Base-by-base conservation (phyloP, 371 early-diverging fungal genomes). In the Rhizopus arrhizus region DNA sequence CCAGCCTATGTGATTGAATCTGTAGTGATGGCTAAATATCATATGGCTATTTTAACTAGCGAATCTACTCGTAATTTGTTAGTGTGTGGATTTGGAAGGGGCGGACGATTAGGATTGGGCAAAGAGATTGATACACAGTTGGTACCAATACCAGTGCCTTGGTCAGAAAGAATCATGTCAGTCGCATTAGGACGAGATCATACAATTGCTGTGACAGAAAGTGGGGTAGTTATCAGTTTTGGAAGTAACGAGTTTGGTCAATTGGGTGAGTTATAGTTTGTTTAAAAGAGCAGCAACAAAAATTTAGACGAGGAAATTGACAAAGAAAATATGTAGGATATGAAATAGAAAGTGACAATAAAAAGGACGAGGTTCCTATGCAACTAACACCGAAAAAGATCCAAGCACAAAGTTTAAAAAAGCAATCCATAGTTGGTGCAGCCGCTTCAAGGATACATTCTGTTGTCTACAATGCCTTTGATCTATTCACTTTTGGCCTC, bases 131-230 rank as follows among this genome's bases (percentile, higher is more conserved):
- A 79, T 32, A 68, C 80, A 5, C 82, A 83, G 41, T 65, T 89
- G 46, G 53, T 64, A 5, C 89, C 86, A 12, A 62, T 65, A 1
- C 70, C 83, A 2, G 79, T 91, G 0, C 52, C 53, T 5, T 86
- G 85, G 41, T 58, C 88, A 4, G 87, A 83, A 40, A 56, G 59
- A 8, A 78, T 89, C 11, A 59, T 51, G 0, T 57, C 63, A 7
- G 84, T 85, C 0, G 88, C 91, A 0, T 62, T 85, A 3, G 93
- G 91, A 4, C 66, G 86, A n/a, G 90, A 92, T 57, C 91, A 92
- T 51, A 88, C 89, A 0, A 64, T 91, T 11, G 87, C 81, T 3
- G 72, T 91, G 10, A 86, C 87, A 4, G 62, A 56, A 13, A 75
- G 64, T 51, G 81, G 83, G 0, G 77, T 73, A 22, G 79, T 83